These are phyloP conservation scores for Pseudogymnoascus sp. DNA, from an alignment of 2,329 filamentous ascomycete species.

Conservation along the genomic window DNA sequence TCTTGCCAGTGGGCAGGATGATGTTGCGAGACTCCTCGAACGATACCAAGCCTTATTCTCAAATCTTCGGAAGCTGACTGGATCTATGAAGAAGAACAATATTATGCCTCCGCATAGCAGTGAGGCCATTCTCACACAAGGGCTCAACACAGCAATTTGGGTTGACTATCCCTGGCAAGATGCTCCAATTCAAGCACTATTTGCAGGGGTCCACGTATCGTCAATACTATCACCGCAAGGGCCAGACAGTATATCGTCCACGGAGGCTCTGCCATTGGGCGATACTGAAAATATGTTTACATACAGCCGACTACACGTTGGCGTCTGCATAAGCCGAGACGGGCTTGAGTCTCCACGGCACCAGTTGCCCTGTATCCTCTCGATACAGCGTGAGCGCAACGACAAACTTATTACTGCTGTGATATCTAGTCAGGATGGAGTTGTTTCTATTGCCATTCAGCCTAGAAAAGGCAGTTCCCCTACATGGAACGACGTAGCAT, in stretches of 20 bases:
- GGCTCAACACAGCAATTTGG: conserved; percentile 77
- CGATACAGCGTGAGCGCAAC: conserved; percentile 62
- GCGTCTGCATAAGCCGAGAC: conserved; percentile 66
- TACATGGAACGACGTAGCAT: conserved; percentile 75
- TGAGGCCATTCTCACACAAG: conserved; percentile 63
- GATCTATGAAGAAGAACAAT: conserved; percentile 78
- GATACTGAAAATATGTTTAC: conserved; percentile 69
- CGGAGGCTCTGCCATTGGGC: conserved; percentile 67
- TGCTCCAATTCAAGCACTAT: conserved; percentile 61
- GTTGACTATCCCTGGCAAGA: conserved; percentile 67
- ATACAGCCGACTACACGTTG: conserved; percentile 70
- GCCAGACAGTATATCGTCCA: conserved; percentile 40
- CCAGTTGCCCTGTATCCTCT: conserved; percentile 66
- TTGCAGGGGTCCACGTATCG: conserved; percentile 54
- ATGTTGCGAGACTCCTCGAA: conserved; percentile 39
- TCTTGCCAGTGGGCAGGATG: not conserved
- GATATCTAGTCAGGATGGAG: conserved; percentile 71
- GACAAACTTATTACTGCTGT: conserved; percentile 65
- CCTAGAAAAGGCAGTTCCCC: conserved; percentile 58
- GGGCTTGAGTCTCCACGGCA: conserved; percentile 62
- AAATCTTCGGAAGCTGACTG: conserved; percentile 64
- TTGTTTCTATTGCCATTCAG: conserved; percentile 68
- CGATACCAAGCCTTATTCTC: conserved; percentile 50
- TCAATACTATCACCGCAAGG: conserved; percentile 40
- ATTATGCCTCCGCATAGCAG: conserved; percentile 62